Evolutionary conservation across 805 yeast species (phyloP).

Genomic region (Jamesozyma spencerorum): DNA sequence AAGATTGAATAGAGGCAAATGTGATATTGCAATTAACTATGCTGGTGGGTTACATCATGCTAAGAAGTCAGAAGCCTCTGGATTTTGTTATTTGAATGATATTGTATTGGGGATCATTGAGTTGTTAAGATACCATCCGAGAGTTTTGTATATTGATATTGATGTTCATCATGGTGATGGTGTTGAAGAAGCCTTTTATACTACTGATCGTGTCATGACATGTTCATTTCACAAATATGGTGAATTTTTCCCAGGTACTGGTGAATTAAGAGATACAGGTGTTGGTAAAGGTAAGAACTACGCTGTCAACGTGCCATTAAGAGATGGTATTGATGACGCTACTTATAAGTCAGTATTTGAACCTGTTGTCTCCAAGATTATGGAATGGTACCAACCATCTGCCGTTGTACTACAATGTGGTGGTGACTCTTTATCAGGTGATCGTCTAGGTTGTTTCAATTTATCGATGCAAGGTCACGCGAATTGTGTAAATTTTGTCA

Average conservation of each 20-base stretch:
- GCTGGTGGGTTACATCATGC: conserved; percentile 97
- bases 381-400: conserved; percentile 85
- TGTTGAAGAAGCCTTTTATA: conserved; percentile 92
- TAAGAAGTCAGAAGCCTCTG: conserved; percentile 86
- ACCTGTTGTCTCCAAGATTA: conserved; percentile 82
- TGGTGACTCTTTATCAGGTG: conserved; percentile 91
- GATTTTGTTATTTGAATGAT: conserved; percentile 92
- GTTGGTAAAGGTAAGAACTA: conserved; percentile 82
- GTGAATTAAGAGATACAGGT: conserved; percentile 82
- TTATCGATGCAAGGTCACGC: conserved; percentile 89
- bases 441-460: conserved; percentile 89
- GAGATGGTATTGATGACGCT: conserved; percentile 94
- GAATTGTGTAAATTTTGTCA: conserved; percentile 83
- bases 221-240: conserved; percentile 94
- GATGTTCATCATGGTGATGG: conserved; percentile 98
- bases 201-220: conserved; percentile 94
- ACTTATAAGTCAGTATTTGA: conserved; percentile 68
- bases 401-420: conserved; percentile 96
- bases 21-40: conserved; percentile 93
- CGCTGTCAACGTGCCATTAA: conserved; percentile 82
- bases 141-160: conserved; percentile 88
- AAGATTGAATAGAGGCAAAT: conserved; percentile 71
- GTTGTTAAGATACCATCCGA: conserved; percentile 76
- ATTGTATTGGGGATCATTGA: conserved; percentile 84
- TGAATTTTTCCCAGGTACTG: conserved; percentile 95